Evolutionary conservation across 345 rosid genomes (phyloP).

Genomic region (Eucalyptus erythrocorys): DNA sequence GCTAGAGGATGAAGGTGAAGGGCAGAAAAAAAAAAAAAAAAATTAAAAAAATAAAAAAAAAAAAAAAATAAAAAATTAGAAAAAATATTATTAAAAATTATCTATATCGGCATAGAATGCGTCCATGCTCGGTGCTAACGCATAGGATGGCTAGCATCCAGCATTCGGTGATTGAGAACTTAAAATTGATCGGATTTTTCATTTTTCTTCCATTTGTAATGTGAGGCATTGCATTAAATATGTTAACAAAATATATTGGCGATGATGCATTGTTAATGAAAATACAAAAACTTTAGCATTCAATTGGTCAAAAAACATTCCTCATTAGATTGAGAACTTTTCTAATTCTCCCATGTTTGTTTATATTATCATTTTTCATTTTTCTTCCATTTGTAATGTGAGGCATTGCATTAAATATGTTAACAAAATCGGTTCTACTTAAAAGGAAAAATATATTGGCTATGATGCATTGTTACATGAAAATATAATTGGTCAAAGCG

Average conservation of each 20-base stretch:
- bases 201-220: no score
- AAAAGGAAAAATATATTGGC: neutral
- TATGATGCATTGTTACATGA: neutral
- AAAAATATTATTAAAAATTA: no score
- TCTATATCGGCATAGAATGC: accelerated
- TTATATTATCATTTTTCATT: neutral
- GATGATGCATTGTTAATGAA: no score
- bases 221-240: no score
- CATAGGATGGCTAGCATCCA: accelerated
- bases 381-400: neutral
- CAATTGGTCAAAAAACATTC: neutral
- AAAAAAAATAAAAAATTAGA: no score
- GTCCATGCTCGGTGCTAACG: no score
- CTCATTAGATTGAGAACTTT: accelerated
- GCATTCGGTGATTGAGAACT: no score
- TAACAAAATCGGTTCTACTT: neutral
- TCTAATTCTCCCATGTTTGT: neutral
- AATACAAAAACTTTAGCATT: no score
- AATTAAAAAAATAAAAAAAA: accelerated
- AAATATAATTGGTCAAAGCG: neutral
- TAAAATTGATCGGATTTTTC: accelerated
- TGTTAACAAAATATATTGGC: no score
- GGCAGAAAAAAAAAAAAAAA: accelerated
- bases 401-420: neutral
- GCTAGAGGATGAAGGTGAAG: neutral